Conservation (phyloP, 768 basidiomycete genomes). For the Termitomyces sp. region DNA sequence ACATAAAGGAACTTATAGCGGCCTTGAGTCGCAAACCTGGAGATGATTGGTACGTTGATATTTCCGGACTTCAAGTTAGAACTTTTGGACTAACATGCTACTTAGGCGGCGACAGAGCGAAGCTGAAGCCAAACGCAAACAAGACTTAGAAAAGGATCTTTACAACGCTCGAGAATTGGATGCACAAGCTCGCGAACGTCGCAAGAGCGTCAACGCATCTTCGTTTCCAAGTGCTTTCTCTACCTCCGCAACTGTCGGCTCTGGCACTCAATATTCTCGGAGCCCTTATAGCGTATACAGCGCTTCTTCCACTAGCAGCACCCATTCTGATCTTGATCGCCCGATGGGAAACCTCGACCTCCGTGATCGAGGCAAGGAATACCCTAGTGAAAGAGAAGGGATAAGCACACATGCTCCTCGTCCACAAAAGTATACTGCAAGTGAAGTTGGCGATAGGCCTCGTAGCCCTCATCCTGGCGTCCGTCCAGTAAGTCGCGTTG, state of each 20-base stretch:
- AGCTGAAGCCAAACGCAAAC: slow-evolving; percentile 39
- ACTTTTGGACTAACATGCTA: not conserved
- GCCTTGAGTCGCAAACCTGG: slow-evolving; percentile 48
- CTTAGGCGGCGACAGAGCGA: slow-evolving; percentile 37
- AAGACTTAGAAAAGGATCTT: slow-evolving; percentile 54
- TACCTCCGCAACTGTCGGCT: slow-evolving; percentile 15
- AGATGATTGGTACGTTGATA: slow-evolving; percentile 39
- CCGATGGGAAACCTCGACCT: slow-evolving; percentile 42
- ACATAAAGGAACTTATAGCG: slow-evolving; percentile 51
- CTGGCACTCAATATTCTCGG: slow-evolving; percentile 21
- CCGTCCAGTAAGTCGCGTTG: slow-evolving; percentile 16
- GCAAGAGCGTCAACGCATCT: slow-evolving; percentile 49
- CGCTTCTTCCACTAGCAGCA: slow-evolving; percentile 20
- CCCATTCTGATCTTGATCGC: slow-evolving; percentile 31
- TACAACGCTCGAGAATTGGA: slow-evolving; percentile 57
- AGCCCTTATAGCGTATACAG: slow-evolving; percentile 22
- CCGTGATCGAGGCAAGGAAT: slow-evolving; percentile 29
- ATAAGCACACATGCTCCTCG: slow-evolving; percentile 28
- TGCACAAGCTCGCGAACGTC: slow-evolving; percentile 43
- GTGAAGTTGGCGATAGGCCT: slow-evolving; percentile 32
- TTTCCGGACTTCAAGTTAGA: slow-evolving; percentile 1
- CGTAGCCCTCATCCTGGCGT: slow-evolving; percentile 37
- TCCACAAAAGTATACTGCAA: slow-evolving; percentile 43
- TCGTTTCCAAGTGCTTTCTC: slow-evolving; percentile 27
- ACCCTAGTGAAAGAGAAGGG: slow-evolving; percentile 26